Percentiles rank a stretch among this genome's conserved stretches.
phyloP scores from a whole-genome alignment of 495 filamentous ascomycete genomes.

The Penicillium paxilli region DNA sequence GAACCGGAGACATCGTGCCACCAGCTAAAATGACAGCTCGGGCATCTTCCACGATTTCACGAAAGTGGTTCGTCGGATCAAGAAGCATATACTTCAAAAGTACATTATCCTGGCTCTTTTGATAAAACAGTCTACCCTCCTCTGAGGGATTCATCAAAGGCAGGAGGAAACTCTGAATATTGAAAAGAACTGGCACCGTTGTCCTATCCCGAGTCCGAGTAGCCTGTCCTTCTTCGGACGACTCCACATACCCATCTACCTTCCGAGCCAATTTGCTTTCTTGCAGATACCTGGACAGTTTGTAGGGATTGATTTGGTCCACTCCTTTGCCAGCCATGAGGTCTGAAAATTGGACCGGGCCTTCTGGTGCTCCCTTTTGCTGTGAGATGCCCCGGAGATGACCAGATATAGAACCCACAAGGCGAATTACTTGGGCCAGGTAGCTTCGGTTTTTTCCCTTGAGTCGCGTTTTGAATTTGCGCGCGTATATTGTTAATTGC shows the following conservation, averaged over 20 bases:
- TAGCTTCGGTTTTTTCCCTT: slow-evolving; percentile 94
- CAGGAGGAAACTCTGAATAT: slow-evolving; percentile 78
- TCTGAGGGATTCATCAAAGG: slow-evolving; percentile 84
- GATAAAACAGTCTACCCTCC: slow-evolving; percentile 85
- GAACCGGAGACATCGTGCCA: slow-evolving; percentile 92
- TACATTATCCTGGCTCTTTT: slow-evolving; percentile 56
- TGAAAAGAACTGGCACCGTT: slow-evolving; percentile 74
- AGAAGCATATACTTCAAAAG: slow-evolving; percentile 84
- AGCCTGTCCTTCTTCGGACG: slow-evolving; percentile 49
- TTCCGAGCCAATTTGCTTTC: slow-evolving; percentile 94
- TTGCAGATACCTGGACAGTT: slow-evolving; percentile 81
- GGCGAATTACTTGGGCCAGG: slow-evolving; percentile 78
- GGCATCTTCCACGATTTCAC: slow-evolving; percentile 81
- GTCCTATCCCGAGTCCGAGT: slow-evolving; percentile 28
- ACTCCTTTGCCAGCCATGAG: slow-evolving; percentile 83
- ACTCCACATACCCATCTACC: slow-evolving; percentile 79
- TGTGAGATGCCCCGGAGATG: slow-evolving; percentile 55
- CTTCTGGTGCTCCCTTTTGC: slow-evolving; percentile 52
- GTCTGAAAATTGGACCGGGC: slow-evolving; percentile 63
- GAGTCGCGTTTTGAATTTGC: slow-evolving; percentile 81
- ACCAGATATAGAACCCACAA: slow-evolving; percentile 72
- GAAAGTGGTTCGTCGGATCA: slow-evolving; percentile 92
- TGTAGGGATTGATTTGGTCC: slow-evolving; percentile 93
- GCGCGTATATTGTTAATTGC: slow-evolving; percentile 78
- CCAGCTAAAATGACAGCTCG: slow-evolving; percentile 89